These are phyloP conservation scores for Dactylonectria macrodidyma DNA, from an alignment of 2,329 filamentous ascomycete genomes.

Conservation along the genomic window DNA sequence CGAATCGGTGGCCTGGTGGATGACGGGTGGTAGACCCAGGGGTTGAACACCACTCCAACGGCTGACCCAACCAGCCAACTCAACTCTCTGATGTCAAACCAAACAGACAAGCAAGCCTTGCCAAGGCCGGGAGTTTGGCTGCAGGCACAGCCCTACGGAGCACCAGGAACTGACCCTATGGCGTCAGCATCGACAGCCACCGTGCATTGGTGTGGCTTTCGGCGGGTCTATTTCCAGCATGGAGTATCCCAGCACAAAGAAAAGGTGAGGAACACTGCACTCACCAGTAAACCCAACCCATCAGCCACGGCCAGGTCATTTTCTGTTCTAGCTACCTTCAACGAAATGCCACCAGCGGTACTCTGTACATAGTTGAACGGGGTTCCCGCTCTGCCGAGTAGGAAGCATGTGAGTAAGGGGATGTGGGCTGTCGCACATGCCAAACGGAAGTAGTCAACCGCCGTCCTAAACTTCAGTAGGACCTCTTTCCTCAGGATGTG, in stretches of 20 bases:
- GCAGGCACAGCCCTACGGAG: constrained; percentile 31
- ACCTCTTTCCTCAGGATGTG: background rate
- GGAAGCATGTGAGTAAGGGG: constrained; percentile 16
- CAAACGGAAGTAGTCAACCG: background rate
- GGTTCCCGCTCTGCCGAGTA: background rate
- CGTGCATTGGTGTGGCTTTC: constrained; percentile 17
- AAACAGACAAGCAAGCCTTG: constrained; percentile 39
- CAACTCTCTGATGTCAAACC: constrained; percentile 21
- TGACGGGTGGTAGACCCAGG: constrained; percentile 13
- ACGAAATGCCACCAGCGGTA: background rate
- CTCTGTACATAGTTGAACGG: background rate
- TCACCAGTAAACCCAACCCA: constrained; percentile 13
- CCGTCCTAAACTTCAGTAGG: background rate
- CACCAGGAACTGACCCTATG: constrained; percentile 34
- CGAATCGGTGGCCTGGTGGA: constrained; percentile 22
- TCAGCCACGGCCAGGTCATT: constrained; percentile 14
- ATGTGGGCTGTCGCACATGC: background rate
- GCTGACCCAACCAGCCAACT: constrained; percentile 17
- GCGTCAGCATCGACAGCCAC: constrained; percentile 36
- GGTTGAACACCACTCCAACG: background rate
- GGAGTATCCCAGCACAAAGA: background rate
- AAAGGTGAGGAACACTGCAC: constrained; percentile 8
- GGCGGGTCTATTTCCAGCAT: constrained; percentile 20
- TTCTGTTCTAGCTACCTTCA: background rate
- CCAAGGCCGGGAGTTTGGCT: constrained; percentile 32